Conservation (phyloP, 2,329 filamentous ascomycete genomes). For the Cladophialophora immunda region DNA sequence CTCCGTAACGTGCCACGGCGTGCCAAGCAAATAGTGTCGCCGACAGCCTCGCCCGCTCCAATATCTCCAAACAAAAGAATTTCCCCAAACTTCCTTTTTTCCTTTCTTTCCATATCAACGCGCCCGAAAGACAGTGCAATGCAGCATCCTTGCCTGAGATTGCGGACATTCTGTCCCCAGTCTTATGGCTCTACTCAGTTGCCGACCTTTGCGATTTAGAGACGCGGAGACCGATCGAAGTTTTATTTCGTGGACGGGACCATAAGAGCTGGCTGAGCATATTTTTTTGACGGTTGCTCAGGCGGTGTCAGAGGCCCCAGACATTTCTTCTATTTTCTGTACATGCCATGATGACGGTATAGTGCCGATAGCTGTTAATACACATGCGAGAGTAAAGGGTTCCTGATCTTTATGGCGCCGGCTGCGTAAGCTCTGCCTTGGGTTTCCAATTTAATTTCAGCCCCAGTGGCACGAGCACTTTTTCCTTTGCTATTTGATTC, state of each 20-base stretch:
- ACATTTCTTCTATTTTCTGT: slow-evolving; percentile 60
- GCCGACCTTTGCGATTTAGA: slow-evolving; percentile 70
- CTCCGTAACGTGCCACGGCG: too few relatives aligned
- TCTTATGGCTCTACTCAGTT: slow-evolving; percentile 64
- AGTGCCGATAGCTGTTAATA: slow-evolving; percentile 20
- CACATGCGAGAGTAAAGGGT: slow-evolving; percentile 8
- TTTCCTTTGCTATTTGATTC: slow-evolving; percentile 76
- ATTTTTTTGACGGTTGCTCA: slow-evolving; percentile 66
- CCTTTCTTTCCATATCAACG: slow-evolving; percentile 63
- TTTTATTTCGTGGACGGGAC: slow-evolving; percentile 55
- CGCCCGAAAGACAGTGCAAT: slow-evolving; percentile 88
- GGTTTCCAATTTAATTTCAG: slow-evolving; percentile 45
- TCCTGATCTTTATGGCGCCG: slow-evolving; percentile 13
- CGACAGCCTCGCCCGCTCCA: not conserved
- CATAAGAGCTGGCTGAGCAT: slow-evolving; percentile 78
- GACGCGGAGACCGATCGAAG: slow-evolving; percentile 63
- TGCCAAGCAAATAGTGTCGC: slow-evolving; percentile 17
- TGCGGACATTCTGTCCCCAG: slow-evolving; percentile 74
- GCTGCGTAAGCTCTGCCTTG: slow-evolving; percentile 37
- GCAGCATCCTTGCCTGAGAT: slow-evolving; percentile 67
- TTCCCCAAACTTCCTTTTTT: slow-evolving; percentile 31
- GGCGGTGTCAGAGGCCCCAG: slow-evolving; percentile 85
- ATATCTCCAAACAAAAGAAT: too few relatives aligned
- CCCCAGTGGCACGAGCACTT: slow-evolving; percentile 69
- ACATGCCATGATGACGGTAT: slow-evolving; percentile 18